phyloP scores from a whole-genome alignment of 2,329 filamentous ascomycete genomes.

The Grosmannia serpens region DNA sequence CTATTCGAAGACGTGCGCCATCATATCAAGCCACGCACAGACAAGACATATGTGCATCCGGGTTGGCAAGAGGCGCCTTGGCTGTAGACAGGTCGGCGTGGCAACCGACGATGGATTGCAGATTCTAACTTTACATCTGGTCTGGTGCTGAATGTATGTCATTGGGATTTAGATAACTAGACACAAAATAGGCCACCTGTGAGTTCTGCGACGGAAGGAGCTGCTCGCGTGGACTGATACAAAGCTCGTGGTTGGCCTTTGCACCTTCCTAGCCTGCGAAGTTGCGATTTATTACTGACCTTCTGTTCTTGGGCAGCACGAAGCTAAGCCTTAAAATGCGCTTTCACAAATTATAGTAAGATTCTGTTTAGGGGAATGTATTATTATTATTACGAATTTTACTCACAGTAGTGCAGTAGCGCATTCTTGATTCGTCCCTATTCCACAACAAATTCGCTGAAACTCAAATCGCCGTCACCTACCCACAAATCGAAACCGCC shows the following conservation, averaged over 20 bases:
- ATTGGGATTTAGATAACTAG: background rate
- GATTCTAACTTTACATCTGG: background rate
- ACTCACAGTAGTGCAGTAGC: conserved; percentile 1
- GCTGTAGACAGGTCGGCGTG: conserved; percentile 8
- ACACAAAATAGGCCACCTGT: background rate
- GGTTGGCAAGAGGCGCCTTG: conserved; percentile 29
- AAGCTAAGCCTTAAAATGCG: background rate
- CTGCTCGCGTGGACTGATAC: background rate
- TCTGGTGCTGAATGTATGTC: no score
- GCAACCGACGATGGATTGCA: background rate
- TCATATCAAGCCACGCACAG: conserved; percentile 31
- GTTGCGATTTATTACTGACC: background rate
- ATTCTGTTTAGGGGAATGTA: background rate
- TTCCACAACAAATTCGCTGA: conserved; percentile 4
- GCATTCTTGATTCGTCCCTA: background rate
- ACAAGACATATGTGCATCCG: conserved; percentile 29
- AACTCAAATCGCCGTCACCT: conserved; percentile 6
- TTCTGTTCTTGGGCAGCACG: background rate
- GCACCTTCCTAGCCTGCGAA: background rate
- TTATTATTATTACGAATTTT: background rate
- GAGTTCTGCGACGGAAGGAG: background rate
- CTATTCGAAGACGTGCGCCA: conserved; percentile 36
- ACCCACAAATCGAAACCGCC: background rate
- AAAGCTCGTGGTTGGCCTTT: background rate
- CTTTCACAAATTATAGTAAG: background rate